A percentile compares a stretch with the other conserved stretches of the same genome.
Conservation (phyloP, 192 early-diverging fungal species). For the Mortierella claussenii region DNA sequence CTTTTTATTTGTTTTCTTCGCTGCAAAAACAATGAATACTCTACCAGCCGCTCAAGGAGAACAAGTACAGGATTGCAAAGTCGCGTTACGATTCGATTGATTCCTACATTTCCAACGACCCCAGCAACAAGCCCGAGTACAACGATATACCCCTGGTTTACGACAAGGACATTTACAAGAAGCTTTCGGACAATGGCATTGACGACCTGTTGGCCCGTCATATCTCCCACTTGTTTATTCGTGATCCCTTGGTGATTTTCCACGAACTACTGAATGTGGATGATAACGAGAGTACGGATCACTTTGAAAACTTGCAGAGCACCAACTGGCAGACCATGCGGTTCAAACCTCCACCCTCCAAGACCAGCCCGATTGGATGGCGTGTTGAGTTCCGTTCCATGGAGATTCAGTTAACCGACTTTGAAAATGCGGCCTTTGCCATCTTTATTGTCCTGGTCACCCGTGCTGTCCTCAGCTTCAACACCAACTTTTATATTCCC, state of each 20-base stretch:
- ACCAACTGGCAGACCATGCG: conserved; percentile 99
- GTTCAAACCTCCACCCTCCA: conserved; percentile 95
- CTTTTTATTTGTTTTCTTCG: background rate
- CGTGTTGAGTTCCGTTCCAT: conserved; percentile 97
- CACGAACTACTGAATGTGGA: conserved; percentile 90
- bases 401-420: conserved; percentile 97
- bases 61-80: conserved; percentile 89
- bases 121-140: conserved; percentile 85
- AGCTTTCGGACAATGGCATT: conserved; percentile 78
- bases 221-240: conserved; percentile 96
- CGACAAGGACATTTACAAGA: conserved; percentile 81
- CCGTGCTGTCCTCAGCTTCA: conserved; percentile 86
- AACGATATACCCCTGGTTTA: conserved; percentile 90
- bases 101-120: conserved; percentile 81
- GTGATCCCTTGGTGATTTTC: conserved; percentile 97
- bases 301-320: conserved; percentile 99
- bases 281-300: conserved; percentile 86
- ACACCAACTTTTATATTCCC: conserved; percentile 96
- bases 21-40: too few relatives aligned
- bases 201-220: conserved; percentile 92
- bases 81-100: conserved; percentile 97
- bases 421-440: conserved; percentile 96
- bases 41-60: conserved; percentile 71
- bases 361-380: conserved; percentile 93
- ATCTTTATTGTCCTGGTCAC: conserved; percentile 94